Evolutionary conservation across 1,284 basidiomycete species (phyloP).

Genomic region (Thelephora terrestris): DNA sequence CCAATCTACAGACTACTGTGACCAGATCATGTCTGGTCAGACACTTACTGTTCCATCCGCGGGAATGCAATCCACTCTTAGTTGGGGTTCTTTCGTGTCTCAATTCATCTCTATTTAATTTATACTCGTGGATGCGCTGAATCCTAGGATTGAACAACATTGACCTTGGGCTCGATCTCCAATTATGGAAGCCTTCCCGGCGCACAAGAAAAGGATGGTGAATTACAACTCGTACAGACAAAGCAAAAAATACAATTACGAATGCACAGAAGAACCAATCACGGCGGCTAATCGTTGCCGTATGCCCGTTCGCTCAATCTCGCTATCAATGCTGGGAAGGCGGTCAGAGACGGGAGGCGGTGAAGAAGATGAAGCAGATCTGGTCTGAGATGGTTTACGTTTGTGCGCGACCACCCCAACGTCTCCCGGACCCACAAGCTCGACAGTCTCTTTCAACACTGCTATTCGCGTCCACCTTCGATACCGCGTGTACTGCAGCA

Average conservation of each 20-base stretch:
- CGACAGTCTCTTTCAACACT: slow-evolving; percentile 61
- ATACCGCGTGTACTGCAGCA: slow-evolving; percentile 65
- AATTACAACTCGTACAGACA: too few species aligned
- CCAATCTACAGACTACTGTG: too few species aligned
- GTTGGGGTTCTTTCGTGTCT: too few species aligned
- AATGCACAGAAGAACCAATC: not conserved
- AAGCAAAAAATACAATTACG: too few species aligned
- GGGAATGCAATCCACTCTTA: too few species aligned
- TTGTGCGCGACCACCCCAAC: slow-evolving; percentile 16
- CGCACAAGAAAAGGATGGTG: too few species aligned
- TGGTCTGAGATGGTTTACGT: slow-evolving; percentile 2
- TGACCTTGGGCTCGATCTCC: not conserved
- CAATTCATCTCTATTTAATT: too few species aligned
- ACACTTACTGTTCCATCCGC: too few species aligned
- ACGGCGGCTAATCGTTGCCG: not conserved
- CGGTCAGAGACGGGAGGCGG: not conserved
- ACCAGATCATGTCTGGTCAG: too few species aligned
- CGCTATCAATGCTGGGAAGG: not conserved
- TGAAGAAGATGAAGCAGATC: not conserved
- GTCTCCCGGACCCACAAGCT: slow-evolving; percentile 35
- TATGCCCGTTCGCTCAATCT: not conserved
- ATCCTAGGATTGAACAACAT: too few species aligned
- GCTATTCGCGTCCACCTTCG: slow-evolving; percentile 81
- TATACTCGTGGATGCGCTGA: too few species aligned
- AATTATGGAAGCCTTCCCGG: not conserved